phyloP scores from a whole-genome alignment of 192 early-diverging fungal genomes.

The Rhizophagus sp. region DNA sequence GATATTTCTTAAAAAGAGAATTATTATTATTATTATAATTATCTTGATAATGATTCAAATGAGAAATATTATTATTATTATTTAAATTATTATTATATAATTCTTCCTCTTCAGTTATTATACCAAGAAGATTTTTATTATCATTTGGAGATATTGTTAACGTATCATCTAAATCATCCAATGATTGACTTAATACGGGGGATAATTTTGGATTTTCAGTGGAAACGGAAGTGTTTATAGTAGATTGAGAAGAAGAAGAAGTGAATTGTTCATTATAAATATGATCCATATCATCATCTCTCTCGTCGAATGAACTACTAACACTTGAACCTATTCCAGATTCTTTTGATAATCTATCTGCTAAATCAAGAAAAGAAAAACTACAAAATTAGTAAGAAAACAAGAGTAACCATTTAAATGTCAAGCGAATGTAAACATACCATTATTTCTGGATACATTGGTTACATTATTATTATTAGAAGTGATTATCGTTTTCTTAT shows the following conservation, averaged over 20 bases:
- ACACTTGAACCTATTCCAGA: constrained; percentile 23
- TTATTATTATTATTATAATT: not conserved
- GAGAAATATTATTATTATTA: not conserved
- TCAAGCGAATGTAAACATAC: not conserved
- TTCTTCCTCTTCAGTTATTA: constrained; percentile 29
- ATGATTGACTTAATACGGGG: constrained; percentile 8
- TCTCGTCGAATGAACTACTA: constrained; percentile 20
- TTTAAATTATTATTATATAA: not conserved
- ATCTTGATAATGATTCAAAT: not conserved
- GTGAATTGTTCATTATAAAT: not conserved
- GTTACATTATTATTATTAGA: not conserved
- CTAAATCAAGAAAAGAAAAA: not conserved
- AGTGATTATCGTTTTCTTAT: not conserved
- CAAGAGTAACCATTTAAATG: not conserved
- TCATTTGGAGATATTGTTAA: not conserved
- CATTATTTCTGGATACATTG: not conserved
- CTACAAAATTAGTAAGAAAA: not conserved
- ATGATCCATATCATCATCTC: not conserved
- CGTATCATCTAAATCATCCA: constrained; percentile 19
- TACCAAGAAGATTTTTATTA: constrained; percentile 15
- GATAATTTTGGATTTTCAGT: not conserved
- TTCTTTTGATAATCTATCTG: constrained; percentile 27
- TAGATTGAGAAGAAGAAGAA: constrained; percentile 1
- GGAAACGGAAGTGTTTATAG: not conserved
- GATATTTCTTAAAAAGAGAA: not conserved